Base-by-base conservation (phyloP, 164 flowering plant species). In the Vitis cinerea region DNA sequence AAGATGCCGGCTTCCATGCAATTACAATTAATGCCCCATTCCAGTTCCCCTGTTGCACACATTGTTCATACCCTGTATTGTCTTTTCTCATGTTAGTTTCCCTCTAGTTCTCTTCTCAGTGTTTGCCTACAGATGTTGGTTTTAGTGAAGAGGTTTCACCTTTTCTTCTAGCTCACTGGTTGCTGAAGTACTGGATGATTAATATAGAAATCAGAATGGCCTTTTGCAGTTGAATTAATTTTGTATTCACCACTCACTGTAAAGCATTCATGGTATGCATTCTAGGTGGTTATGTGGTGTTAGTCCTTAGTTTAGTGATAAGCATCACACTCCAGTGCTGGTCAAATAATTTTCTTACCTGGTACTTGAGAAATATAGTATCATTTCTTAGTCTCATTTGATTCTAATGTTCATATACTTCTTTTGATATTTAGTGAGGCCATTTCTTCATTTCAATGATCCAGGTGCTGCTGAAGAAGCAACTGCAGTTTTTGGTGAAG, bases 381-480 rank as follows among this genome's bases (percentile, higher is more conserved):
- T 0, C 27, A 19, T 56, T 56, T 16, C 11, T 13, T 56, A 56
- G 27, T 56, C 10, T 53, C 9, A 56, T 56, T 59, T 59, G 61
- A 14, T 3, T 10, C 14, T 59, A 31, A 9, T 23, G 11, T 59
- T 23, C 61, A 59, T 59, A 23, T 23, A 0, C 27, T 23, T 23
- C 27, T 23, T 23, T 10, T 12, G 5, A 37, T 37, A 37, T 37
- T 37, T 37, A 37, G 44, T 37, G 44, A 37, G 44, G 44, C 44
- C 44, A 3, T 52, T 57, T 50, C 55, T 52, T 69, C 55, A 15
- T 52, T 49, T 56, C 8, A 50, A 65, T 23, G 8, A 67, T 76
- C 55, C 72, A 96, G 99, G 97, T 79, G 89, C 90, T 69, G 97
- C 95, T 69, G 98, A 88, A 71, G 98, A 90, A 75, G 93, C 95